These are phyloP conservation scores for Dactylis glomerata DNA, from an alignment of 176 grass and related monocot genomes.

Conservation along the genomic window DNA sequence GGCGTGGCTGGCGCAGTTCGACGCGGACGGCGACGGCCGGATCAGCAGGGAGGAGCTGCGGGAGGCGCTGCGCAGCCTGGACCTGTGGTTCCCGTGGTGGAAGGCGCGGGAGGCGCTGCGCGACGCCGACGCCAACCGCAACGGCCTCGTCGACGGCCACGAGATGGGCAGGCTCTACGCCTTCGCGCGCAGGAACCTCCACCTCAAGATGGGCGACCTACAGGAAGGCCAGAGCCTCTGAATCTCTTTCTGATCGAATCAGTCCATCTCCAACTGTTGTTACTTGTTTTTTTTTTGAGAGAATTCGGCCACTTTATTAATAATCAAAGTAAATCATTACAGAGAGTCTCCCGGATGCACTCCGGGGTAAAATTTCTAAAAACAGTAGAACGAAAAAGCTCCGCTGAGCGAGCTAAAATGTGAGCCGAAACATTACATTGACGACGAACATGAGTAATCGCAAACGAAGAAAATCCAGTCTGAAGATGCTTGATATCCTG, in stretches of 20 bases:
- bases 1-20: conserved; percentile 81
- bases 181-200: conserved; percentile 59
- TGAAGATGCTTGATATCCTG: no score
- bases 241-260: neutral
- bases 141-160: conserved; percentile 48
- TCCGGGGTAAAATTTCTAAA: no score
- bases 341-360: no score
- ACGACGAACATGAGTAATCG: no score
- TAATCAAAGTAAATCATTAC: no score
- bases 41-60: conserved; percentile 70
- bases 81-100: conserved; percentile 78
- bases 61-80: conserved; percentile 53
- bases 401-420: no score
- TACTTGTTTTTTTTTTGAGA: no score
- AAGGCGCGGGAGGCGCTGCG: conserved; percentile 59
- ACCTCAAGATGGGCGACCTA: conserved; percentile 59
- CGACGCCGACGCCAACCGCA: conserved; percentile 51
- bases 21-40: conserved; percentile 50
- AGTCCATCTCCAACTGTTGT: neutral
- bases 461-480: no score
- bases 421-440: no score
- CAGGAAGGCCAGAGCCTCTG: neutral
- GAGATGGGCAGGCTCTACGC: conserved; percentile 55
- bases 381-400: no score
- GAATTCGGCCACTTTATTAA: no score